phyloP scores from a whole-genome alignment of 257 asterid genomes.

The Rehmannia glutinosa region DNA sequence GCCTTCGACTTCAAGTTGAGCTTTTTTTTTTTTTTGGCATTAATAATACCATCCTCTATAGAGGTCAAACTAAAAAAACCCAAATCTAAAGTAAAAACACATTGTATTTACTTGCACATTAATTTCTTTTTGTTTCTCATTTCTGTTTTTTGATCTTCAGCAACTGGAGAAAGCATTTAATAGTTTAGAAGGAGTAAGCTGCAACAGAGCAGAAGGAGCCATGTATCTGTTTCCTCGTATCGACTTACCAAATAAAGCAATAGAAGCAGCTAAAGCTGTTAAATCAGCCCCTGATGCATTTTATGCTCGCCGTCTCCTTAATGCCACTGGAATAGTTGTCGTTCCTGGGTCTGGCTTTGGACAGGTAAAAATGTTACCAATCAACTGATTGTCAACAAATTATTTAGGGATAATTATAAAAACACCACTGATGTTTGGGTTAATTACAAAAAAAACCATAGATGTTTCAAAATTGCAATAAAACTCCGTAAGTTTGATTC shows the following conservation, averaged over 20 bases:
- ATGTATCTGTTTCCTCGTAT: constrained; percentile 92
- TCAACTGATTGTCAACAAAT: too few species aligned
- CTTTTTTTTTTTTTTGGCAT: too few species aligned
- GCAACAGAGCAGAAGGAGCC: constrained; percentile 99
- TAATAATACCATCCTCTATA: too few species aligned
- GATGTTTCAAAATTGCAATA: too few species aligned
- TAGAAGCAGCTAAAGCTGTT: constrained; percentile 75
- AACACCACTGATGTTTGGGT: too few species aligned
- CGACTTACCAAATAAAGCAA: constrained; percentile 69
- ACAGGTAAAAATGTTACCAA: constrained; percentile 69
- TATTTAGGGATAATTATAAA: too few species aligned
- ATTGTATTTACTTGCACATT: too few species aligned
- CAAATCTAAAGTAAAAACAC: too few species aligned
- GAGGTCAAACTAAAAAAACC: background rate
- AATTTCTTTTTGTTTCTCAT: background rate
- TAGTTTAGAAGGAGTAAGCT: constrained; percentile 81
- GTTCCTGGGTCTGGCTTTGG: constrained; percentile 98
- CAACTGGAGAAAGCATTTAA: constrained; percentile 83
- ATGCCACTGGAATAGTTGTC: constrained; percentile 85
- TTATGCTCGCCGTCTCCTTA: constrained; percentile 69
- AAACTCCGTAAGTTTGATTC: too few species aligned
- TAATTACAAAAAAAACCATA: too few species aligned
- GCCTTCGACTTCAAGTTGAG: constrained; percentile 21
- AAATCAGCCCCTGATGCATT: constrained; percentile 72
- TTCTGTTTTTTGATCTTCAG: constrained; percentile 31